Evolutionary conservation across 768 basidiomycete genomes (phyloP), one percentile per base, ranked within the genome.

Genomic region (Suillus variegatus): DNA sequence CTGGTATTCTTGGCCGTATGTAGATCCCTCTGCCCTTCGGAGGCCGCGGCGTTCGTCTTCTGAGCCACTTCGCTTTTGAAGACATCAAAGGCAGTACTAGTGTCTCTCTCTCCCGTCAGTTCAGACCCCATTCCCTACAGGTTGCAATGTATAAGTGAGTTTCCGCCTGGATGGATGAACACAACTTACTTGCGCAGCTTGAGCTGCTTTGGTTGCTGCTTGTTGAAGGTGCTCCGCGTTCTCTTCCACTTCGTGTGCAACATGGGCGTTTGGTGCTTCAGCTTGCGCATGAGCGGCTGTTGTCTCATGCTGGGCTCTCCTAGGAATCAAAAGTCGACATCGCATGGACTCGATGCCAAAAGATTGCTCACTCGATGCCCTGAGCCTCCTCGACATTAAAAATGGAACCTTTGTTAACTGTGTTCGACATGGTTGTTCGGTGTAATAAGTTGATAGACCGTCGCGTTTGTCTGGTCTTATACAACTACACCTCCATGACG

Each of bases 231-330:
- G 74, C 38, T 80, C 77, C 0, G 83, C 85, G 65, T 85, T 86
- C 61, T 72, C 72, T 64, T 82, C 82, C 9, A 88, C 79, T 69
- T 86, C 73, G 14, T 74, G 75, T 2, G 84, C 82, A 13, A 80
- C 74, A 35, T 67, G 49, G 22, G 75, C 32, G 55, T 76, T 84
- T 8, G 82, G 79, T 3, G 87, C 85, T 47, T 86, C 75, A 3
- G 81, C 76, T 54, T 82, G 82, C 10, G 85, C 84, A 56, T 81
- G 74, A 1, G 83, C 85, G 12, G 86, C 88, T n/a, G 85, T 83
- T 4, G 87, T 88, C 69, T 84, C 81, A 63, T 77, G 74, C 68
- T 80, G 75, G 25, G 79, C 74, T 63, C 67, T 74, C 32, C 81
- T 81, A 28, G 20, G 20, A 52, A 20, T 2, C 25, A 18, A 14